Percentiles rank a stretch among this genome's conserved stretches.
Conservation (phyloP, 1,139 yeast species). For the Candida mesenterica region DNA sequence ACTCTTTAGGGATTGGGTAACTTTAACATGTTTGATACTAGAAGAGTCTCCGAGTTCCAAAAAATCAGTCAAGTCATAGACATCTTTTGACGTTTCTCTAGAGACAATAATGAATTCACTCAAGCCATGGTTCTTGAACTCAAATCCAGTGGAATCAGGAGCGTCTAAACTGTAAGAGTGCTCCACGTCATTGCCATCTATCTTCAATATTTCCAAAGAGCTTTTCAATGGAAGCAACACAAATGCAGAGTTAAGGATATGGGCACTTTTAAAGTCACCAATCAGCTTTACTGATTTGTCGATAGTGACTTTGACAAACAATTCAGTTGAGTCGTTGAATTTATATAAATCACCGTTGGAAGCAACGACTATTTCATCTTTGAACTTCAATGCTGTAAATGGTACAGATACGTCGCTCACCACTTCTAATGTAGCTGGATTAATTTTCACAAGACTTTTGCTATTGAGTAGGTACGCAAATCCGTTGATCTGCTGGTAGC, state of each 20-base stretch:
- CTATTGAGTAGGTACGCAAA: slow-evolving; percentile 15
- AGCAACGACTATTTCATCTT: slow-evolving; percentile 20
- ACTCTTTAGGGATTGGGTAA: slow-evolving; percentile 2
- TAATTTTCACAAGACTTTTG: slow-evolving; percentile 9
- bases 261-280: background rate
- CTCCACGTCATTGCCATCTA: slow-evolving; percentile 7
- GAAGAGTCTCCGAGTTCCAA: slow-evolving; percentile 21
- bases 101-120: slow-evolving; percentile 19
- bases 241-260: slow-evolving; percentile 1
- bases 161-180: slow-evolving; percentile 5
- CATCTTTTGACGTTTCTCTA: slow-evolving; percentile 14
- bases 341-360: slow-evolving; percentile 18
- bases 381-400: slow-evolving; percentile 16
- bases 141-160: slow-evolving; percentile 6
- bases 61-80: slow-evolving; percentile 32
- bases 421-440: slow-evolving; percentile 9
- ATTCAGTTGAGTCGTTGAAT: slow-evolving; percentile 8
- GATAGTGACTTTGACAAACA: slow-evolving; percentile 1
- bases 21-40: slow-evolving; percentile 15
- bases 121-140: slow-evolving; percentile 16
- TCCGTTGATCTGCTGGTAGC: slow-evolving; percentile 14
- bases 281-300: background rate
- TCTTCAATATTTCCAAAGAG: slow-evolving; percentile 8
- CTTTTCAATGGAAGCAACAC: background rate
- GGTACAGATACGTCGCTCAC: slow-evolving; percentile 3